phyloP scores from a whole-genome alignment of 2,329 filamentous ascomycete genomes.

The Venturia effusa region DNA sequence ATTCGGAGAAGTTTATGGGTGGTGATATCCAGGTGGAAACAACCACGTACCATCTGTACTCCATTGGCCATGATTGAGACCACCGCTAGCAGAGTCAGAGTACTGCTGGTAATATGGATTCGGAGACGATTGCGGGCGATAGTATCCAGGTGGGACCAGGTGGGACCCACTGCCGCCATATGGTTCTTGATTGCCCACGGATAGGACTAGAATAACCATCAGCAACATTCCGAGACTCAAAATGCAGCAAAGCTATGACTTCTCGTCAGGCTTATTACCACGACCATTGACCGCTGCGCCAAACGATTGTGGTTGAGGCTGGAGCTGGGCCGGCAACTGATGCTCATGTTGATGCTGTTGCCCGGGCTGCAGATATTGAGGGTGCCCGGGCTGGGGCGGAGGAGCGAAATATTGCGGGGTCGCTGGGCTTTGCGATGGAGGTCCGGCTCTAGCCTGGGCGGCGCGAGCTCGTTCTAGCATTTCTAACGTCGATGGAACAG shows the following conservation, averaged over 20 bases:
- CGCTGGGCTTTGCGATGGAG: background rate
- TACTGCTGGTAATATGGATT: too few relatives aligned
- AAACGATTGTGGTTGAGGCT: background rate
- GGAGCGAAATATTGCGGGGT: background rate
- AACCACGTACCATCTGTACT: too few relatives aligned
- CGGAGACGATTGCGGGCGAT: too few relatives aligned
- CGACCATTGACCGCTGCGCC: background rate
- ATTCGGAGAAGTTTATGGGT: background rate
- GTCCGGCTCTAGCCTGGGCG: conserved; percentile 5
- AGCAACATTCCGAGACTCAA: background rate
- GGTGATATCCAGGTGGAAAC: too few relatives aligned
- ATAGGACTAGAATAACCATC: background rate
- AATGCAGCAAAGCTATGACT: background rate
- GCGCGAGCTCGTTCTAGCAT: conserved; percentile 9
- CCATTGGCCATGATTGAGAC: too few relatives aligned
- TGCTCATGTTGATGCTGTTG: background rate
- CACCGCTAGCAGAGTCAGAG: too few relatives aligned
- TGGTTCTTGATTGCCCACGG: background rate
- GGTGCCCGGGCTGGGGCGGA: background rate
- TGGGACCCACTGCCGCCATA: too few relatives aligned
- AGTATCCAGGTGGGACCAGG: too few relatives aligned
- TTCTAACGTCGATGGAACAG: conserved; percentile 2
- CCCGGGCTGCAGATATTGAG: background rate
- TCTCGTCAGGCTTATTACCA: background rate
- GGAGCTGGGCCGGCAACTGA: too few relatives aligned